phyloP scores from a whole-genome alignment of 148 eudicot species.

The Dianthus caryophyllus region DNA sequence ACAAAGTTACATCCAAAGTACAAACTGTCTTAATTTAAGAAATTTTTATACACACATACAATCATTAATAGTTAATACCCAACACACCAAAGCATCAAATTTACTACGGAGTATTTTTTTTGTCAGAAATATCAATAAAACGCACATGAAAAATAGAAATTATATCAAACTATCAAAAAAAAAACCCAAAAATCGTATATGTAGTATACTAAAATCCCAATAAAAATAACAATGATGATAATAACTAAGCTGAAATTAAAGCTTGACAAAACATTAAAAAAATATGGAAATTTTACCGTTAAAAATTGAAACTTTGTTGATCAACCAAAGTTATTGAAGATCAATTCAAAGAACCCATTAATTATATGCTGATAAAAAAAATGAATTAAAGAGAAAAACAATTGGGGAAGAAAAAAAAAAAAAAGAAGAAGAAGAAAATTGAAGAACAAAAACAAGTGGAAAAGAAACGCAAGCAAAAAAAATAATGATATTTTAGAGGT shows the following conservation, averaged over 20 bases:
- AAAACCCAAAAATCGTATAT: background rate
- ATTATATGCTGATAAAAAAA: constrained; percentile 1
- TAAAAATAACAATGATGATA: no score
- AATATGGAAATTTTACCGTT: constrained; percentile 8
- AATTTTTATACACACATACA: background rate
- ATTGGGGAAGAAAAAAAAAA: background rate
- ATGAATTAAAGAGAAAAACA: background rate
- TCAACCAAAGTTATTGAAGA: constrained; percentile 18
- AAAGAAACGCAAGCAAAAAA: constrained; percentile 16
- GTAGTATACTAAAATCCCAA: no score
- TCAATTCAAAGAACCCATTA: constrained; percentile 18
- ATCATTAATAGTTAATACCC: background rate
- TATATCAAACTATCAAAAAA: background rate
- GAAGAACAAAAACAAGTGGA: constrained; percentile 20
- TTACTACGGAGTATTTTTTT: background rate
- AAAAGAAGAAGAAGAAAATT: constrained; percentile 7
- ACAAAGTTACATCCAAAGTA: background rate
- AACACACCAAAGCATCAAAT: background rate
- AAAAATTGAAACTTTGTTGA: constrained; percentile 20
- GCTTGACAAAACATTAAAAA: background rate
- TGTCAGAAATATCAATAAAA: no score
- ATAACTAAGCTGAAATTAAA: background rate
- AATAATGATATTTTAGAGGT: constrained; percentile 27
- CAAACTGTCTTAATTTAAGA: background rate
- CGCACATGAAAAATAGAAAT: background rate